A percentile compares a stretch with the other conserved stretches of the same genome.
These are phyloP conservation scores for Russula foetens DNA, from an alignment of 768 basidiomycete genomes.

Conservation along the genomic window DNA sequence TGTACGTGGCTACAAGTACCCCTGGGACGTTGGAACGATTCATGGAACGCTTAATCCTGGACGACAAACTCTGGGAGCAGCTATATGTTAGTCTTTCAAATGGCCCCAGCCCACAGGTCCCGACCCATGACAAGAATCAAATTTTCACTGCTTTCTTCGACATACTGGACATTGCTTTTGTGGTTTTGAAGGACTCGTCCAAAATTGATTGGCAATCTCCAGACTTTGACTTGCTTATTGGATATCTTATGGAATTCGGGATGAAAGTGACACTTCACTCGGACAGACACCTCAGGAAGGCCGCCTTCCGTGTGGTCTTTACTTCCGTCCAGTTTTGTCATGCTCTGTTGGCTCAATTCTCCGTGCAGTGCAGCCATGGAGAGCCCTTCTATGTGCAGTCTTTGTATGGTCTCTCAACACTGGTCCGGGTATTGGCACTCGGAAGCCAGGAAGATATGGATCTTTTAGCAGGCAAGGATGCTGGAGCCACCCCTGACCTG, in stretches of 20 bases:
- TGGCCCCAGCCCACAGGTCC: not conserved
- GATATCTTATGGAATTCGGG: not conserved
- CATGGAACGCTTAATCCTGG: not conserved
- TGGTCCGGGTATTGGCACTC: not conserved
- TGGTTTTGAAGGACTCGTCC: not conserved
- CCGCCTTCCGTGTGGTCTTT: not conserved
- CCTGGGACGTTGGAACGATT: not conserved
- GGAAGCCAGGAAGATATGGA: not conserved
- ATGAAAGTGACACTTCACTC: accelerated
- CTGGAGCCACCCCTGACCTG: not conserved
- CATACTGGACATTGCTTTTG: not conserved
- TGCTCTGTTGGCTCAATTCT: not conserved
- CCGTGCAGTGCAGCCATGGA: not conserved
- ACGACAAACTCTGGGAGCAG: not conserved
- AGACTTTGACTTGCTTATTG: not conserved
- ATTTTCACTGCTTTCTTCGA: not conserved
- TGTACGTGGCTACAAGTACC: not conserved
- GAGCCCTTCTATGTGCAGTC: not conserved
- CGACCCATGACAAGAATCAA: not conserved
- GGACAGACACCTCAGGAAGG: not conserved
- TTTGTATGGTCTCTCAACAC: not conserved
- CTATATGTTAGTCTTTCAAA: not conserved
- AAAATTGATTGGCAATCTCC: not conserved
- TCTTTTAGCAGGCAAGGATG: not conserved
- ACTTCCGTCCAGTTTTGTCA: not conserved